phyloP scores from a whole-genome alignment of 352 stramenopile species.

The Stramenopiles sp. region DNA sequence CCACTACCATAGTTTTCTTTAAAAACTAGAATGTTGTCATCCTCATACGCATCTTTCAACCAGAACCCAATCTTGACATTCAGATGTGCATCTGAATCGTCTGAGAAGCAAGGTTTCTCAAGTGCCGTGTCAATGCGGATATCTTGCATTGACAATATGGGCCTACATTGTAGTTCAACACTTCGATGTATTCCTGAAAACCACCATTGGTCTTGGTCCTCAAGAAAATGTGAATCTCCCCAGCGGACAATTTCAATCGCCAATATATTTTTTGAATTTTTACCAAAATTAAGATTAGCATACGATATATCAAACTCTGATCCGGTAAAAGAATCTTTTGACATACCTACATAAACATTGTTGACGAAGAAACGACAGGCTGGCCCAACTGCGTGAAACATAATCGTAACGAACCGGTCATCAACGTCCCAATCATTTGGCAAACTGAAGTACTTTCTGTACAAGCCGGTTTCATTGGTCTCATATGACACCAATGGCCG shows the following conservation, averaged over 20 bases:
- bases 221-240: constrained; percentile 52
- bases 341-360: not conserved
- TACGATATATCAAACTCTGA: not conserved
- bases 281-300: not conserved
- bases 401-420: no score
- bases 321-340: not conserved
- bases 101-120: not conserved
- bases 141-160: not conserved
- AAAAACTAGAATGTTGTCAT: no score
- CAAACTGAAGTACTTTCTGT: no score
- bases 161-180: constrained; percentile 28
- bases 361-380: no score
- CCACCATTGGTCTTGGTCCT: constrained; percentile 71
- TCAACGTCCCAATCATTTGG: no score
- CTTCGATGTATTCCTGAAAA: constrained; percentile 45
- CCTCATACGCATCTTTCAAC: no score
- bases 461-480: no score
- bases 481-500: no score
- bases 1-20: no score
- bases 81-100: not conserved
- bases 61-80: no score
- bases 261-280: not conserved
- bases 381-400: no score
- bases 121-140: not conserved
- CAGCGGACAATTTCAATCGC: constrained; percentile 36